phyloP scores from a whole-genome alignment of 2,329 filamentous ascomycete species.

The Mycosphaerella arachidis region DNA sequence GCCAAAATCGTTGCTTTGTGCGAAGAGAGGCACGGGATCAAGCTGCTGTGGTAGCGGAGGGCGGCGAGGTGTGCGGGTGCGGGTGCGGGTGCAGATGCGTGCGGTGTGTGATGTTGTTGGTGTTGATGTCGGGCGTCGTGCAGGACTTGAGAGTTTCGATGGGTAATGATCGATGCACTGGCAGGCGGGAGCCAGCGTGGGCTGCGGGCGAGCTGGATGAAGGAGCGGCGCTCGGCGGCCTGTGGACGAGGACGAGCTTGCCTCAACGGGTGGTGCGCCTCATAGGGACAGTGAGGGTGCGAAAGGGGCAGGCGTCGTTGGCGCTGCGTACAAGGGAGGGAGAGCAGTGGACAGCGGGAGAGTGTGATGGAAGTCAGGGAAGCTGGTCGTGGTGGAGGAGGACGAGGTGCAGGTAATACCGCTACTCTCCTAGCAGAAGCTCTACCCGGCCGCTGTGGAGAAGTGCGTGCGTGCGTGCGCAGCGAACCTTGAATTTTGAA shows the following conservation, averaged over 20 bases:
- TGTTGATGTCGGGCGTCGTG: not conserved
- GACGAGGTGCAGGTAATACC: not conserved
- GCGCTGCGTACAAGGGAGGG: not conserved
- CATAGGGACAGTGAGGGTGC: conserved; percentile 8
- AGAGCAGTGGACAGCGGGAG: not conserved
- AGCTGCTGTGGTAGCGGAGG: not conserved
- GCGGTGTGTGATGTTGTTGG: conserved; percentile 2
- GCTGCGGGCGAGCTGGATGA: conserved; percentile 4
- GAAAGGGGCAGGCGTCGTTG: not conserved
- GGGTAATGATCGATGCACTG: conserved; percentile 17
- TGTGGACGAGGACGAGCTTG: conserved; percentile 12
- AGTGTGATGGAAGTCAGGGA: not conserved
- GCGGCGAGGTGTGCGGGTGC: not conserved
- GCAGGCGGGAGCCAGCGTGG: conserved; percentile 11
- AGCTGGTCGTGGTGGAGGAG: not conserved
- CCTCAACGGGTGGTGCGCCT: conserved; percentile 8
- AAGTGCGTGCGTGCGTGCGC: no score
- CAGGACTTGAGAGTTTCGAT: not conserved
- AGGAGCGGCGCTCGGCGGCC: conserved; percentile 8
- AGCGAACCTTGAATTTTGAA: no score
- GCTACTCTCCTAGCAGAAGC: no score
- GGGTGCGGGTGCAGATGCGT: not conserved
- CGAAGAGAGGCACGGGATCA: not conserved
- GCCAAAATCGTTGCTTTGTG: conserved; percentile 8
- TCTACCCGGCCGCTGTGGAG: no score